Percentiles rank a stretch among this genome's conserved stretches.
phyloP scores from a whole-genome alignment of 2,329 filamentous ascomycete genomes.

The Pseudocercospora cruenta region DNA sequence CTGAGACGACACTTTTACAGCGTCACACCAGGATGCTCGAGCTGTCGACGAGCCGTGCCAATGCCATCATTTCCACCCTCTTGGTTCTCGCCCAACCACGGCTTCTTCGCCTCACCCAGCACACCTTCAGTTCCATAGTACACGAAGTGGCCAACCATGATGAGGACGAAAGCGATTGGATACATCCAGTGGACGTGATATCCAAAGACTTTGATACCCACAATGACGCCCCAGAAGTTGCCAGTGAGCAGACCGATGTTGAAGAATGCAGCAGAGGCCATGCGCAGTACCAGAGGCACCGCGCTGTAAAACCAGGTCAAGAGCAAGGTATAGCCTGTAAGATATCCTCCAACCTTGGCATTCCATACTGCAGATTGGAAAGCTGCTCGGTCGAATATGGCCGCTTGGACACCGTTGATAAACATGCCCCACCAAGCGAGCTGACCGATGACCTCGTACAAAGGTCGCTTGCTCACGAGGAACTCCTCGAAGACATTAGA shows the following conservation, averaged over 20 bases:
- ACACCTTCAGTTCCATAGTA: conserved; percentile 86
- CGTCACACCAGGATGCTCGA: conserved; percentile 45
- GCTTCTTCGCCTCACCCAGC: conserved; percentile 87
- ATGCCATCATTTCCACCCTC: conserved; percentile 77
- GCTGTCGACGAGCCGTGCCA: conserved; percentile 77
- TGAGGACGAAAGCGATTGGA: conserved; percentile 91
- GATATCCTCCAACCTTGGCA: conserved; percentile 70
- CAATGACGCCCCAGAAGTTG: conserved; percentile 96
- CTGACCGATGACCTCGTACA: conserved; percentile 93
- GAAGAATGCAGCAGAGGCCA: conserved; percentile 91
- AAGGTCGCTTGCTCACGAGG: conserved; percentile 80
- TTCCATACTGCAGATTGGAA: conserved; percentile 60
- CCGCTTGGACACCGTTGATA: conserved; percentile 89
- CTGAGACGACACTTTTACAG: conserved; percentile 34
- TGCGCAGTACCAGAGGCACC: conserved; percentile 83
- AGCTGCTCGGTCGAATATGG: conserved; percentile 82
- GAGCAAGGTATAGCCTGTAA: conserved; percentile 86
- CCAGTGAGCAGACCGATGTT: conserved; percentile 92
- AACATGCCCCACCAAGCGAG: conserved; percentile 83
- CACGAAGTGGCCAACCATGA: conserved; percentile 79
- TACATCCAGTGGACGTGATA: conserved; percentile 85
- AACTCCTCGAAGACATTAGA: conserved; percentile 94
- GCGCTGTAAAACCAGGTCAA: conserved; percentile 85
- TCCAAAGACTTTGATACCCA: conserved; percentile 85
- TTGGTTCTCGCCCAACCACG: conserved; percentile 89